Evolutionary conservation across 306 rosid species (phyloP), one percentile per base, ranked within the genome.

Genomic region (Fragaria iinumae): DNA sequence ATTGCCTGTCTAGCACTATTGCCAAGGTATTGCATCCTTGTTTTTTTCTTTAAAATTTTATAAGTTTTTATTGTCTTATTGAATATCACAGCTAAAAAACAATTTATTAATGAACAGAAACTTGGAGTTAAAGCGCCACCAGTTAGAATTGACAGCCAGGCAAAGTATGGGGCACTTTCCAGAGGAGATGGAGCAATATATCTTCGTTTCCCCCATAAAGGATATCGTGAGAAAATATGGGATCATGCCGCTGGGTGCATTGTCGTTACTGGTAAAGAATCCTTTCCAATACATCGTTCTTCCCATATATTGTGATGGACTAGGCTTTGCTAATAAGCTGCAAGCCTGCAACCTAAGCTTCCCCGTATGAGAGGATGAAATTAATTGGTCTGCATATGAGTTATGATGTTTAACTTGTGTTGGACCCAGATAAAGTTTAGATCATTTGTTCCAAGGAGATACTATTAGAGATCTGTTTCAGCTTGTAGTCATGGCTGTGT

Each of bases 161-260:
- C 97, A 50, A 94, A 94, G 67, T 94, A 94, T 71, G 98, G 97
- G 44, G 96, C 97, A 63, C 89, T 94, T 62, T 90, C 97, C 16
- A 91, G 98, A 86, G 98, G 98, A 80, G 98, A 94, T 73, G 98
- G 98, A 79, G 94, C 90, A 53, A 90, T 94, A 85, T 94, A 94
- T 84, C 76, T 94, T 80, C 96, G 98, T 56, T 94, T 92, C 41
- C 96, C 98, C 78, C 89, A 81, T 82, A 86, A 81, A 83, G 98
- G 97, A 62, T 94, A 94, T 82, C 89, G 93, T 20, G 98, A 94
- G 84, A 94, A 94, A 84, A 92, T 94, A 82, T 94, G 97, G 98
- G 98, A 94, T 80, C 98, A 94, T 82, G 98, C 98, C 76, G 98
- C 98, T 73, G 98, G 98, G 57, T 80, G 81, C 85, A 92, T 91